Percentiles rank a stretch among this genome's conserved stretches.
These are phyloP conservation scores for Schwanniomyces occidentalis DNA, from an alignment of 805 yeast genomes.

Conservation along the genomic window DNA sequence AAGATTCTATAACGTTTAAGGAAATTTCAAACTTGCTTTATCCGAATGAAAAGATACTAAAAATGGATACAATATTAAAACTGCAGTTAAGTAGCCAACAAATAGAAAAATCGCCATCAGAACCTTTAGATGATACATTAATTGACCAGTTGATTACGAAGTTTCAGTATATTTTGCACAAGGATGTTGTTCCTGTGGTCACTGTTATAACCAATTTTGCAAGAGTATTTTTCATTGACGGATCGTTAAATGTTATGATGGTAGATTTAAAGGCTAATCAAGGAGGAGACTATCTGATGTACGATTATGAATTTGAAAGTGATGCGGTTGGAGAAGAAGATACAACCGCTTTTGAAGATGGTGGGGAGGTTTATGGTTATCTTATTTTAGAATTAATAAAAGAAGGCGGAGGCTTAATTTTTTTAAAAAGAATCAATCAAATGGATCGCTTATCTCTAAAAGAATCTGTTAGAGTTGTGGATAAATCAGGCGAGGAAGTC, in stretches of 20 bases:
- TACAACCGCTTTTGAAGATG: constrained; percentile 23
- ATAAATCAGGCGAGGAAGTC: constrained; percentile 32
- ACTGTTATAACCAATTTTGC: constrained; percentile 42
- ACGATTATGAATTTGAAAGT: constrained; percentile 71
- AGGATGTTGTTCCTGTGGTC: constrained; percentile 29
- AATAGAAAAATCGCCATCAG: constrained; percentile 16
- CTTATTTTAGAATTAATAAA: constrained; percentile 62
- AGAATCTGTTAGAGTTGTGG: constrained; percentile 28
- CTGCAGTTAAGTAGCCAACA: constrained; percentile 32
- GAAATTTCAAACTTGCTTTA: constrained; percentile 34
- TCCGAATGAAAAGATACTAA: constrained; percentile 39
- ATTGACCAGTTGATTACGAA: constrained; percentile 33
- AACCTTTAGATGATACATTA: constrained; percentile 27
- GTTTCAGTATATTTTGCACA: constrained; percentile 20
- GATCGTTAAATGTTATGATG: constrained; percentile 31
- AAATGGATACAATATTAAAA: constrained; percentile 39
- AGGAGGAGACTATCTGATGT: constrained; percentile 64
- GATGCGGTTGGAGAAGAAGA: constrained; percentile 20
- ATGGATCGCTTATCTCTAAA: constrained; percentile 33
- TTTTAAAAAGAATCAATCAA: constrained; percentile 41
- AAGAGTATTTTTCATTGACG: constrained; percentile 41
- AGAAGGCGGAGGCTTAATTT: constrained; percentile 55
- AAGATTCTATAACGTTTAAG: constrained; percentile 24
- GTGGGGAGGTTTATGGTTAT: constrained; percentile 56
- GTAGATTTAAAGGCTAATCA: constrained; percentile 43